Evolutionary conservation across 805 yeast species (phyloP).

Genomic region (Schwanniomyces sp.): DNA sequence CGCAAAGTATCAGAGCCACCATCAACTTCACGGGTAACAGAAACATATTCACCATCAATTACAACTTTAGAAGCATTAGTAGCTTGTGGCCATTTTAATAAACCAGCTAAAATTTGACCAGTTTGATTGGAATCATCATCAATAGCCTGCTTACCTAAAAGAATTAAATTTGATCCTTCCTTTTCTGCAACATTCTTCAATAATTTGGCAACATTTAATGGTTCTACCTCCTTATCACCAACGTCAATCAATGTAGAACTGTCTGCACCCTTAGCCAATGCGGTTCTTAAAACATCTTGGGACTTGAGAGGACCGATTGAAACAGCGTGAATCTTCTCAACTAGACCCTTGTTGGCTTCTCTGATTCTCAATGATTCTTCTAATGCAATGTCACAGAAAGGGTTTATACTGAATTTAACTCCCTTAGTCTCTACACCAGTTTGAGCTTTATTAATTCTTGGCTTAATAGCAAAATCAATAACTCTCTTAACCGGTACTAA

Average conservation of each 20-base stretch:
- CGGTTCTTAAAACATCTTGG: constrained; percentile 83
- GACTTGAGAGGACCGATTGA: constrained; percentile 86
- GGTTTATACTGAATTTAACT: constrained; percentile 89
- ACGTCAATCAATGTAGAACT: constrained; percentile 78
- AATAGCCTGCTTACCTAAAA: constrained; percentile 94
- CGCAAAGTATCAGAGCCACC: constrained; percentile 87
- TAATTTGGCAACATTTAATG: constrained; percentile 85
- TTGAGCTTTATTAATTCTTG: constrained; percentile 82
- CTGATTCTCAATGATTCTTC: constrained; percentile 88
- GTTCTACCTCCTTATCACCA: constrained; percentile 75
- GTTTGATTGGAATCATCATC: constrained; percentile 95
- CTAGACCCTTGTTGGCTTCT: constrained; percentile 62
- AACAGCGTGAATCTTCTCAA: constrained; percentile 85
- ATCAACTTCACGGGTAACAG: constrained; percentile 89
- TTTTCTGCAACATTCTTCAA: constrained; percentile 70
- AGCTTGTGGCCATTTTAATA: constrained; percentile 95
- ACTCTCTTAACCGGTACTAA: constrained; percentile 95
- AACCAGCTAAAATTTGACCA: constrained; percentile 94
- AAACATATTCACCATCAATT: constrained; percentile 53
- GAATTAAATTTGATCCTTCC: constrained; percentile 72
- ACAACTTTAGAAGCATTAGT: constrained; percentile 89
- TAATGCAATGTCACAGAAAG: constrained; percentile 96
- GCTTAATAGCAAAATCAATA: constrained; percentile 90
- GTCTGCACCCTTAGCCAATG: constrained; percentile 95
- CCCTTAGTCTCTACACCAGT: constrained; percentile 88